phyloP scores from a whole-genome alignment of 148 eudicot species.

The Rhododendron ovatum region DNA sequence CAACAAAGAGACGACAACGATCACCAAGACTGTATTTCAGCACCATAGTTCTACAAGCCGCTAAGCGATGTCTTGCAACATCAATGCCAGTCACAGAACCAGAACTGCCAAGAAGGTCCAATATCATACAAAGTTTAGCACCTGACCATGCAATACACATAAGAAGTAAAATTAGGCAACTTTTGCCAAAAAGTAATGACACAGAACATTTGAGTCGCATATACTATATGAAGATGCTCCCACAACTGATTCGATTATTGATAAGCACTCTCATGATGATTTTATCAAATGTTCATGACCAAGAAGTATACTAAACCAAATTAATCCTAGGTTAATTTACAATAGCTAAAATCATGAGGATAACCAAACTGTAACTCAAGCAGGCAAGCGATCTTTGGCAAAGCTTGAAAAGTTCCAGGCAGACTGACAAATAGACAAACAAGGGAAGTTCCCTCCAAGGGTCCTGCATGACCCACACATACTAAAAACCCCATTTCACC shows the following conservation, averaged over 20 bases:
- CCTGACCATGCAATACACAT: conserved; percentile 40
- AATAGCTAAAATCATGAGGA: not conserved
- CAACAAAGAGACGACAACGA: conserved; percentile 92
- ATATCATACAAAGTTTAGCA: conserved; percentile 92
- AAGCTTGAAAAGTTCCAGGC: not conserved
- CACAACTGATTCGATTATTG: not conserved
- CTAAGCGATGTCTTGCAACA: conserved; percentile 86
- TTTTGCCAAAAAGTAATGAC: not conserved
- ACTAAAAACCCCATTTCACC: not conserved
- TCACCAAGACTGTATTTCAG: conserved; percentile 75
- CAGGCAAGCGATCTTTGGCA: not conserved
- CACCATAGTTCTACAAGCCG: conserved; percentile 89
- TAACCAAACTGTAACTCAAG: not conserved
- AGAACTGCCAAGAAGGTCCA: conserved; percentile 79
- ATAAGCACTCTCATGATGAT: not conserved
- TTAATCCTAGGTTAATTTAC: not conserved
- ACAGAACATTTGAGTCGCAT: not conserved
- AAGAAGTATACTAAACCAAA: not conserved
- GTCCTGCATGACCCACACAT: not conserved
- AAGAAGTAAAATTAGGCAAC: not conserved
- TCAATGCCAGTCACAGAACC: conserved; percentile 97
- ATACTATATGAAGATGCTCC: not conserved
- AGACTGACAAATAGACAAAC: not conserved
- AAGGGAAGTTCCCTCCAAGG: not conserved
- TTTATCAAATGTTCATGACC: not conserved